Conservation (phyloP, 257 asterid species). For the Penstemon davidsonii region DNA sequence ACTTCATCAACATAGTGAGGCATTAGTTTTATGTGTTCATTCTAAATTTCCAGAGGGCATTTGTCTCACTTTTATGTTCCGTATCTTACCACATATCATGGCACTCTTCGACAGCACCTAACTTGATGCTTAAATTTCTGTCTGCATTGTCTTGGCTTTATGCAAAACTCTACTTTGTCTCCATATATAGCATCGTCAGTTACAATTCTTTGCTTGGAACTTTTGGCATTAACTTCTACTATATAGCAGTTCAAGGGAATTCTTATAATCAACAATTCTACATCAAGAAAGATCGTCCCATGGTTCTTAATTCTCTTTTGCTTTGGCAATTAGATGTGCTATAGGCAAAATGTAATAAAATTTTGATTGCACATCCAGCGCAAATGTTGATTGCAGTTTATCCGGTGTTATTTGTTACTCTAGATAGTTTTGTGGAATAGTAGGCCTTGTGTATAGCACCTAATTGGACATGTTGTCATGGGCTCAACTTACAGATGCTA, state of each 20-base stretch:
- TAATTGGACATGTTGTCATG: constrained; percentile 22
- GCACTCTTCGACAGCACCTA: constrained; percentile 1
- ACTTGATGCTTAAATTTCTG: constrained; percentile 5
- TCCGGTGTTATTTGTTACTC: background rate
- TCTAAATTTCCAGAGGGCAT: constrained; percentile 1
- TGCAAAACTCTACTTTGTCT: constrained; percentile 9
- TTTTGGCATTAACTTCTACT: background rate
- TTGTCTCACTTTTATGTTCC: constrained; percentile 1
- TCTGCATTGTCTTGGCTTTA: constrained; percentile 3
- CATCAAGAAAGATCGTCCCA: no score
- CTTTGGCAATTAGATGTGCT: no score
- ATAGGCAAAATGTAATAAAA: no score
- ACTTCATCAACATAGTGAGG: background rate
- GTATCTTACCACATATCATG: background rate
- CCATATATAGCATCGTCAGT: background rate
- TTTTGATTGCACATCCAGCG: no score
- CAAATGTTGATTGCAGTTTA: background rate
- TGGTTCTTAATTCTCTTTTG: no score
- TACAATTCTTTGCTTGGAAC: background rate
- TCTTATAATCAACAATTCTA: no score
- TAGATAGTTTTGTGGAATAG: background rate
- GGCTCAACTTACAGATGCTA: constrained; percentile 54
- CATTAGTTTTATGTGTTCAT: constrained; percentile 1
- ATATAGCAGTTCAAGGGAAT: no score
- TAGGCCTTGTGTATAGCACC: background rate